A percentile compares a stretch with the other conserved stretches of the same genome.
These are phyloP conservation scores for Phalaenopsis aphrodite DNA, from an alignment of 106 monocot genomes.

Conservation along the genomic window DNA sequence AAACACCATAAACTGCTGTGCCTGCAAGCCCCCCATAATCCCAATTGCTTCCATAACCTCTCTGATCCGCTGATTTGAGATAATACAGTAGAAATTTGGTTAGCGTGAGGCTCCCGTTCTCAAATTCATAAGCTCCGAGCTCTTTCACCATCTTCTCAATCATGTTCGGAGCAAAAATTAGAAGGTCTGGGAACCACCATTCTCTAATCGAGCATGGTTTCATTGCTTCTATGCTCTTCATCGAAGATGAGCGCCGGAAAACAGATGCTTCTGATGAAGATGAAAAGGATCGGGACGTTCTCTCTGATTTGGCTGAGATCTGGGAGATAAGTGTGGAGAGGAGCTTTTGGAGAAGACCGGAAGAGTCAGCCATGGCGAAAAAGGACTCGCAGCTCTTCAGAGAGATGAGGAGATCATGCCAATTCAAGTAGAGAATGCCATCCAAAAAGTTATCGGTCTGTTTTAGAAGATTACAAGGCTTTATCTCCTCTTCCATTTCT, in stretches of 20 bases:
- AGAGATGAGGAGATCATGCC: conserved; percentile 45
- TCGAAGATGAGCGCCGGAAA: conserved; percentile 30
- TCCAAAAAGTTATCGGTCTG: conserved; percentile 51
- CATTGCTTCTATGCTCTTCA: conserved; percentile 23
- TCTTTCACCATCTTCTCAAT: conserved; percentile 37
- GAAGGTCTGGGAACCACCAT: conserved; percentile 77
- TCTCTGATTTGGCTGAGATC: conserved; percentile 44
- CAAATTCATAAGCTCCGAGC: conserved; percentile 37
- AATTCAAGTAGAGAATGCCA: conserved; percentile 62
- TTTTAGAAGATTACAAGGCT: conserved; percentile 35
- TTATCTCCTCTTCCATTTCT: conserved; percentile 53
- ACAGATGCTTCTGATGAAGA: conserved; percentile 42
- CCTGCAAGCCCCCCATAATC: conserved; percentile 56
- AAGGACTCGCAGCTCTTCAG: conserved; percentile 46
- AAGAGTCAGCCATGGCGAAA: conserved; percentile 29
- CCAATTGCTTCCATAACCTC: background rate
- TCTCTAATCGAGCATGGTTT: conserved; percentile 17
- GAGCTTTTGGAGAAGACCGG: conserved; percentile 48
- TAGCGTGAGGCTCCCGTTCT: conserved; percentile 55
- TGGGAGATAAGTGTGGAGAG: conserved; percentile 42
- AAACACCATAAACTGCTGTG: conserved; percentile 73
- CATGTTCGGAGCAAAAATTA: conserved; percentile 28
- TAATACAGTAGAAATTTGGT: conserved; percentile 71
- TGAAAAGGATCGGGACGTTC: conserved; percentile 18
- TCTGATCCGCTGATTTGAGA: conserved; percentile 23